Evolutionary conservation across 2,329 filamentous ascomycete genomes (phyloP).

Genomic region (Epichloe aotearoae): DNA sequence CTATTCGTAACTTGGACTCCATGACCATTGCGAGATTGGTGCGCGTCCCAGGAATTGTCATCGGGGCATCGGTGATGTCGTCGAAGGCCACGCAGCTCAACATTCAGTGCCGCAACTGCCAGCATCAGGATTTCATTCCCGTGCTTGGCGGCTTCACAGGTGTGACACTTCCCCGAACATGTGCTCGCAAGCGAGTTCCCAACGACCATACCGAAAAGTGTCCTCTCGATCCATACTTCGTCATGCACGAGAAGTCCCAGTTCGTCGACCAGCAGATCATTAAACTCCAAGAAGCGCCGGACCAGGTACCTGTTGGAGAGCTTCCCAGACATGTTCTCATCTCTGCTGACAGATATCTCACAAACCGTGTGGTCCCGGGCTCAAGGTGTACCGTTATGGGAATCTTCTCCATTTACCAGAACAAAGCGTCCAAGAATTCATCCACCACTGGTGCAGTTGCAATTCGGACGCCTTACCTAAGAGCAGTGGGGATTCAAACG

Average conservation of each 20-base stretch:
- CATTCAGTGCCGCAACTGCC: conserved; percentile 81
- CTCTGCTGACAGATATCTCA: conserved; percentile 90
- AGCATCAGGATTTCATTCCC: conserved; percentile 53
- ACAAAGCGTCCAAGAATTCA: conserved; percentile 70
- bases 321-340: conserved; percentile 88
- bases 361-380: conserved; percentile 89
- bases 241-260: conserved; percentile 82
- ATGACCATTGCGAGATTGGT: conserved; percentile 90
- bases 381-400: conserved; percentile 92
- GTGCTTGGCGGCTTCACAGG: conserved; percentile 80
- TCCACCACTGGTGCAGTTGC: conserved; percentile 70
- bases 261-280: conserved; percentile 98
- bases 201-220: conserved; percentile 63
- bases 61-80: conserved; percentile 90
- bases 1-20: conserved; percentile 87
- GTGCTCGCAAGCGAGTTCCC: conserved; percentile 47
- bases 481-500: conserved; percentile 82
- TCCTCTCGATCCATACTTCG: conserved; percentile 88
- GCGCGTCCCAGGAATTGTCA: conserved; percentile 91
- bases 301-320: conserved; percentile 94
- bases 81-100: conserved; percentile 83
- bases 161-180: conserved; percentile 69
- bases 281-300: conserved; percentile 93
- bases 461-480: conserved; percentile 87
- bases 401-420: conserved; percentile 95